A percentile compares a stretch with the other conserved stretches of the same genome.
These are phyloP conservation scores for Cnidoscolus chayamansa DNA, from an alignment of 441 rosid genomes.

Conservation along the genomic window DNA sequence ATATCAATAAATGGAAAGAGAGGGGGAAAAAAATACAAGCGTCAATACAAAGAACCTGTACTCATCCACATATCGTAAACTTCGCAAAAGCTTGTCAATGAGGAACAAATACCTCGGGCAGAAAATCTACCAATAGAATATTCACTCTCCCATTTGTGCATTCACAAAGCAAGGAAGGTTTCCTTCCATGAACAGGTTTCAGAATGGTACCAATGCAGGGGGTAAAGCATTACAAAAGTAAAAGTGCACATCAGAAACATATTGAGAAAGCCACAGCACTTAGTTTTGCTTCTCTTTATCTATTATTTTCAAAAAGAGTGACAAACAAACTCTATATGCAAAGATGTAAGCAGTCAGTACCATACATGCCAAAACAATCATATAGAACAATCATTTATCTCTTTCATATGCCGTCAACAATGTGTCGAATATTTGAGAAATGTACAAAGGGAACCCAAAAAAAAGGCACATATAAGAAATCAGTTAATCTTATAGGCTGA, in stretches of 20 bases:
- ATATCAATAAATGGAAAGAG: background rate
- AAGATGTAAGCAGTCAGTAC: background rate
- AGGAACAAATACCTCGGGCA: background rate
- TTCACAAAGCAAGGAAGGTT: background rate
- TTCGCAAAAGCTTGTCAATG: background rate
- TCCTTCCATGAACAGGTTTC: background rate
- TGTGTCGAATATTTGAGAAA: background rate
- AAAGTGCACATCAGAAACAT: background rate
- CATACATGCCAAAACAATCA: background rate
- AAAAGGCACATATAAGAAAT: background rate
- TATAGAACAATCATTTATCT: background rate
- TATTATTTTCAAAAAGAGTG: background rate
- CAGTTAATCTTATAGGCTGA: background rate
- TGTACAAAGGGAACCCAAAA: background rate
- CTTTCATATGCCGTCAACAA: background rate
- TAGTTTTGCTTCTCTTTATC: background rate
- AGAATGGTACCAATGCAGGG: background rate
- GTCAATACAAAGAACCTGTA: too few relatives aligned
- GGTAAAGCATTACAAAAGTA: background rate
- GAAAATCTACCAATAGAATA: background rate
- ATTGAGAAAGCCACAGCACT: background rate
- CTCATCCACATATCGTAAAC: background rate
- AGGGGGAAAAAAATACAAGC: too few relatives aligned
- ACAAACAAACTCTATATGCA: background rate
- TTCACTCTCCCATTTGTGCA: background rate